phyloP scores from a whole-genome alignment of 495 filamentous ascomycete genomes.

The Cryomyces minteri region DNA sequence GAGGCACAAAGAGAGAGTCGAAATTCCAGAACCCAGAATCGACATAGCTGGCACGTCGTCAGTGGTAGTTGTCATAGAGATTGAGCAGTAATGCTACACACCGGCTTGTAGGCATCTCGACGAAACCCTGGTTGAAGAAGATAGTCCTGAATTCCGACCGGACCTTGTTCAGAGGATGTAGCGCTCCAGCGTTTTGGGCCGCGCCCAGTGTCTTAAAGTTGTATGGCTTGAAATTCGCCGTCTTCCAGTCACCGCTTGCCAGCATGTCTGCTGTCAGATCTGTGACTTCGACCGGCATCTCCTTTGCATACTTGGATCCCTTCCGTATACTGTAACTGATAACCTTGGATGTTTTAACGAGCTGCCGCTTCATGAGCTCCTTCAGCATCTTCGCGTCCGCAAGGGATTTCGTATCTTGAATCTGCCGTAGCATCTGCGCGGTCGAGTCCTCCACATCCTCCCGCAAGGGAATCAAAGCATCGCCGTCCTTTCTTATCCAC shows the following conservation, averaged over 20 bases:
- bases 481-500: constrained; percentile 75
- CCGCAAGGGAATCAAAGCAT: constrained; percentile 14
- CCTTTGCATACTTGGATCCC: constrained; percentile 66
- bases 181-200: constrained; percentile 55
- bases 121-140: constrained; percentile 88
- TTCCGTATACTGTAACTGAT: constrained; percentile 68
- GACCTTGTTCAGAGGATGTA: constrained; percentile 92
- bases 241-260: constrained; percentile 62
- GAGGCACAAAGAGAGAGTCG: constrained; percentile 88
- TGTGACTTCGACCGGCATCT: constrained; percentile 85
- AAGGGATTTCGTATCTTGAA: constrained; percentile 48
- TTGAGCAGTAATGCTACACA: constrained; percentile 8
- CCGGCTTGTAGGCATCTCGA: constrained; percentile 64
- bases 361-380: constrained; percentile 79
- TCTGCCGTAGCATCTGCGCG: constrained; percentile 47
- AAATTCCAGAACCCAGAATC: constrained; percentile 99
- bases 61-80: background rate
- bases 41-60: constrained; percentile 41
- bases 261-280: constrained; percentile 92
- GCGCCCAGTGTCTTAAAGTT: constrained; percentile 90
- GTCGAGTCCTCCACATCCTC: constrained; percentile 54
- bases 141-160: constrained; percentile 86
- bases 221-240: constrained; percentile 81
- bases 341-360: constrained; percentile 65
- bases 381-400: constrained; percentile 50